Conservation (phyloP, 2,329 filamentous ascomycete genomes). For the Tricladium varicosporioides region DNA sequence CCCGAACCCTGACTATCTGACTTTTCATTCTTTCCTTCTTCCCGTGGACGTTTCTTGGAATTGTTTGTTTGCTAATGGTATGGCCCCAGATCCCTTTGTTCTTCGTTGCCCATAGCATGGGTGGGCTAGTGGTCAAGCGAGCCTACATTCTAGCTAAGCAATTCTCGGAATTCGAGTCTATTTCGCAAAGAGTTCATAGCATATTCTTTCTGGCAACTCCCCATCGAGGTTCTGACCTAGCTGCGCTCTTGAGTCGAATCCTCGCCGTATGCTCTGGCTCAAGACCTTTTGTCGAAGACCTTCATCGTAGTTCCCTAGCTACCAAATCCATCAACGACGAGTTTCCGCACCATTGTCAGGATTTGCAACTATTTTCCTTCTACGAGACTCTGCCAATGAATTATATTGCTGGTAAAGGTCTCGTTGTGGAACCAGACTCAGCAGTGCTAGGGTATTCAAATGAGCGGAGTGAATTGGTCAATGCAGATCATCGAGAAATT, state of each 20-base stretch:
- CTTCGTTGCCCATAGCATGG: constrained; percentile 47
- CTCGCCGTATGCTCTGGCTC: constrained; percentile 8
- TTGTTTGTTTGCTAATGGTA: too few species aligned
- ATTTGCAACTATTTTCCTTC: constrained; percentile 41
- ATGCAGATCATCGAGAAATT: constrained; percentile 35
- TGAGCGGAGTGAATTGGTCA: constrained; percentile 23
- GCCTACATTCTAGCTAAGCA: constrained; percentile 28
- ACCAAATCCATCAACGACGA: constrained; percentile 34
- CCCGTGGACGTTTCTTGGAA: too few species aligned
- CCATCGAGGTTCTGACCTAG: constrained; percentile 26
- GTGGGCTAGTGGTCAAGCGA: constrained; percentile 36
- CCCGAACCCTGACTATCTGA: too few species aligned
- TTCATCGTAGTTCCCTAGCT: constrained; percentile 33
- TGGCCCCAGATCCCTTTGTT: too few species aligned
- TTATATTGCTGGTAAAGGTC: constrained; percentile 24
- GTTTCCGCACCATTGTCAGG: constrained; percentile 32
- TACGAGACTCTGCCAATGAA: constrained; percentile 41
- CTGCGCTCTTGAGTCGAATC: constrained; percentile 8
- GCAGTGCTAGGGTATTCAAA: constrained; percentile 29
- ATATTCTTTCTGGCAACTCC: constrained; percentile 39
- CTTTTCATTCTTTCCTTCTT: too few species aligned
- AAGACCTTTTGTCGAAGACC: constrained; percentile 28
- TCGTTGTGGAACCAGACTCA: constrained; percentile 29
- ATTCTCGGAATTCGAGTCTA: constrained; percentile 1
- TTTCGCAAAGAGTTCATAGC: constrained; percentile 26